Conservation (phyloP, 2,329 filamentous ascomycete species). For the Lecanicillium sp. region DNA sequence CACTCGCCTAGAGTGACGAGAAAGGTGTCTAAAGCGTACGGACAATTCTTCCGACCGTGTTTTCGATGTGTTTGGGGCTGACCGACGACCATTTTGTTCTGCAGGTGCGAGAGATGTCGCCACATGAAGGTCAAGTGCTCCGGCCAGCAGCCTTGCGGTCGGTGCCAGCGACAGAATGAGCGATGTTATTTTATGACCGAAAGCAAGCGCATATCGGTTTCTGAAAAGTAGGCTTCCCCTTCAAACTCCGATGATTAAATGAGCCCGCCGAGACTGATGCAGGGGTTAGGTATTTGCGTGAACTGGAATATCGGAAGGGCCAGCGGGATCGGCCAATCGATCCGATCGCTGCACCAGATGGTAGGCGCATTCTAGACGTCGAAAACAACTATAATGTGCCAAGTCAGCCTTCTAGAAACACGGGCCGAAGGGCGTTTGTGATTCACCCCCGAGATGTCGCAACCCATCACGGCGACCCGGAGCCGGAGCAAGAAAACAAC, state of each 20-base stretch:
- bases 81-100: conserved; percentile 14
- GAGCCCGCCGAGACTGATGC: no score
- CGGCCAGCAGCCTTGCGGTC: conserved; percentile 13
- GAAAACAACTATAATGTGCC: conserved; percentile 5
- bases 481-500: conserved; percentile 2
- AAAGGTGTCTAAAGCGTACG: conserved; percentile 9
- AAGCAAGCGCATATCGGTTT: conserved; percentile 14
- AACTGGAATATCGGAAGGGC: conserved; percentile 7
- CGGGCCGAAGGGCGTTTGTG: conserved; percentile 3
- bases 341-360: conserved; percentile 5
- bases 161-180: conserved; percentile 14
- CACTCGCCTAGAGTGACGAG: conserved; percentile 6
- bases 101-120: conserved; percentile 15
- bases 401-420: background rate
- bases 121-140: conserved; percentile 17
- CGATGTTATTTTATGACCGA: conserved; percentile 14
- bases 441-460: conserved; percentile 7
- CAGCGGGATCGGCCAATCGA: conserved; percentile 4
- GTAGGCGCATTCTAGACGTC: conserved; percentile 2
- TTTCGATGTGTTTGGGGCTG: conserved; percentile 2
- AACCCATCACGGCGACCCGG: conserved; percentile 1
- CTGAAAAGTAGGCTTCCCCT: conserved; percentile 11
- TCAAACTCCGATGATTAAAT: no score
- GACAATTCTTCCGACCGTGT: conserved; percentile 6
- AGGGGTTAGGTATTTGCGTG: conserved; percentile 7